A percentile compares a stretch with the other conserved stretches of the same genome.
These are phyloP conservation scores for Phytophthora sansomeana DNA, from an alignment of 352 stramenopile species.

Conservation along the genomic window DNA sequence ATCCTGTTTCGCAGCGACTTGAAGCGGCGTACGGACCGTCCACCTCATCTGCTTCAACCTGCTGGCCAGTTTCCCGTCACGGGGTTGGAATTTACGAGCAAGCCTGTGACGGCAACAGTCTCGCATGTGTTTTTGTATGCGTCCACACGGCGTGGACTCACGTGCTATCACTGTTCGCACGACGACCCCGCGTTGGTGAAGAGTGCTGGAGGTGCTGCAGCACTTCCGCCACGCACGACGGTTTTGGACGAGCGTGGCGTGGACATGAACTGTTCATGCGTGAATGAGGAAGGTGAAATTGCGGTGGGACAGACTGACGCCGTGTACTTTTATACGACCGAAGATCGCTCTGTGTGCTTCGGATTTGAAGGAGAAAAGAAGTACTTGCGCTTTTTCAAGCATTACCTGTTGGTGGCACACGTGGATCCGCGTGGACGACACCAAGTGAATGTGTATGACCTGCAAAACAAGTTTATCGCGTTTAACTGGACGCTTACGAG, in stretches of 20 bases:
- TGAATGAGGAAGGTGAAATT: constrained; percentile 88
- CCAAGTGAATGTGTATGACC: constrained; percentile 92
- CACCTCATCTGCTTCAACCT: constrained; percentile 77
- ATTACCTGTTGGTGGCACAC: constrained; percentile 86
- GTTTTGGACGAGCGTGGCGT: constrained; percentile 86
- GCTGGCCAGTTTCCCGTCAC: constrained; percentile 85
- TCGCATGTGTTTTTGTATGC: constrained; percentile 84
- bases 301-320: constrained; percentile 85
- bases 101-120: constrained; percentile 68
- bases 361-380: constrained; percentile 91
- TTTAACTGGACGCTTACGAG: constrained; percentile 92
- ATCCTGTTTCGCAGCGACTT: constrained; percentile 86
- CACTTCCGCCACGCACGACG: constrained; percentile 73
- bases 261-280: constrained; percentile 81
- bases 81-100: constrained; percentile 80
- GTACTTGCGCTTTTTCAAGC: constrained; percentile 89
- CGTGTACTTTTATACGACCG: constrained; percentile 91
- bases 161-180: constrained; percentile 87
- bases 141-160: constrained; percentile 78
- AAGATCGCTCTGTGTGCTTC: constrained; percentile 90
- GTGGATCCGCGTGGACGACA: constrained; percentile 84
- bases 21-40: constrained; percentile 75
- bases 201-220: constrained; percentile 61
- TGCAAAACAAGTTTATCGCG: constrained; percentile 94
- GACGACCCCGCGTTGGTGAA: constrained; percentile 84